Base-by-base conservation (phyloP, 1,284 basidiomycete species). In the Coriolopsis trogii region DNA sequence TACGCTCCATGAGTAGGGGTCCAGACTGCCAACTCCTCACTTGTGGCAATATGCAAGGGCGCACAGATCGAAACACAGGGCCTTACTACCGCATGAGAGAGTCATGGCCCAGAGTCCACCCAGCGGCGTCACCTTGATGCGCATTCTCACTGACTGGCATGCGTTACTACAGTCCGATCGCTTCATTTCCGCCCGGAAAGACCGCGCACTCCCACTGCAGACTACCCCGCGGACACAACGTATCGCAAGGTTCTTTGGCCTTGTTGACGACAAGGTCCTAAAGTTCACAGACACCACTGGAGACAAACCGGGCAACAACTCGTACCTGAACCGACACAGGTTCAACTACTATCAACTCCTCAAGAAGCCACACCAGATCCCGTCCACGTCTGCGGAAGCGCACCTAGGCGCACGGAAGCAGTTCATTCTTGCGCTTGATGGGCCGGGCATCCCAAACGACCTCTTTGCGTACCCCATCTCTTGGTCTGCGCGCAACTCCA, bases 351-450 rank as follows among this genome's bases (percentile, higher is more conserved):
- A 70, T 3, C 69, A 73, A 41, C 70, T 79, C 23, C 73, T 77
- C 44, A 58, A 65, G 26, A 57, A 66, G 12, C 64, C 73, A 4
- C 61, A 66, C 1, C 51, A 58, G 8, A 56, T 63, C 0, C 73
- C 73, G n/a, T 59, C 69, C 7, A 66, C 72, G 24, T 78, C 76
- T 12, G 71, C 76, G 4, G 69, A 66, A 29, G 67, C 75, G 9
- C 72, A 79, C 52, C 64, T 79, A 1, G 76, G 69, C 21, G 57
- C 69, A 26, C 72, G 73, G 39, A 72, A 67, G 49, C 78, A 80
- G 45, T 79, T 78, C 55, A 58, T 78, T 10, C 73, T 78, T 52
- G 76, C 78, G 1, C 67, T 80, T 24, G 77, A 80, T 48, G 77
- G 77, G 7, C 78, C 76, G 0, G 77, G 77, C 12, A 77, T 78